Base-by-base conservation (phyloP, 495 filamentous ascomycete species). In the Aspergillus nidulans region DNA sequence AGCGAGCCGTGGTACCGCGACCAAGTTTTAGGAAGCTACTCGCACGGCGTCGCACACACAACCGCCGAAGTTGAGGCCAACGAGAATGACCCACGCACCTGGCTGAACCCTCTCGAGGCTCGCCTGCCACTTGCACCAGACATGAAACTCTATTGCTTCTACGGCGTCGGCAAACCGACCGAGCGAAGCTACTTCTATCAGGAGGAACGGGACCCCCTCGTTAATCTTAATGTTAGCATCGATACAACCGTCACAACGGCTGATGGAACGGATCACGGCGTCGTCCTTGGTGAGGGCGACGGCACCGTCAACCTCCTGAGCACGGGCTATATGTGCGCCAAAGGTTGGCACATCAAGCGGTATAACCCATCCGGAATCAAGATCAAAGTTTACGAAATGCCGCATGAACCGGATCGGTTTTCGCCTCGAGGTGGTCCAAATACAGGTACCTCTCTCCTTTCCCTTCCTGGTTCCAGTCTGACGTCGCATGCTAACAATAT, bases 81-180 rank as follows among this genome's bases (percentile, higher is more conserved):
- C 67, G 89, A 96, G 57, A 73, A 81, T 16, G 81, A 91, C 55
- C 86, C 84, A 4, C 74, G 78, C 36, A 97, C 92, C 64, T 98
- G 94, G 94, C 79, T 95, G 41, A 98, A 98, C 67, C 94, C 94
- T 0, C 81, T 98, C 19, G 95, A 97, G 63, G 87, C 90, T 1
- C 84, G 95, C 7, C 78, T 98, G 0, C 94, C 94, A 0, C 77
- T 87, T 42, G 94, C 94, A 13, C 94, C 94, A 0, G 88, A 84
- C 64, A 79, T 98, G 69, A 97, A 96, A 75, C 89, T 98, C 18
- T 98, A 94, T 67, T 98, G 94, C 71, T 97, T 98, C 75, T 97
- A 98, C 67, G 94, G 90, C 32, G 80, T 95, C 23, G 90, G 88
- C 6, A 97, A 97, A 69, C 85, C 88, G 12, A 96, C 92, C 0